Conservation (phyloP, 2,329 filamentous ascomycete genomes). For the Pseudopyrenochaeta lycopersici region DNA sequence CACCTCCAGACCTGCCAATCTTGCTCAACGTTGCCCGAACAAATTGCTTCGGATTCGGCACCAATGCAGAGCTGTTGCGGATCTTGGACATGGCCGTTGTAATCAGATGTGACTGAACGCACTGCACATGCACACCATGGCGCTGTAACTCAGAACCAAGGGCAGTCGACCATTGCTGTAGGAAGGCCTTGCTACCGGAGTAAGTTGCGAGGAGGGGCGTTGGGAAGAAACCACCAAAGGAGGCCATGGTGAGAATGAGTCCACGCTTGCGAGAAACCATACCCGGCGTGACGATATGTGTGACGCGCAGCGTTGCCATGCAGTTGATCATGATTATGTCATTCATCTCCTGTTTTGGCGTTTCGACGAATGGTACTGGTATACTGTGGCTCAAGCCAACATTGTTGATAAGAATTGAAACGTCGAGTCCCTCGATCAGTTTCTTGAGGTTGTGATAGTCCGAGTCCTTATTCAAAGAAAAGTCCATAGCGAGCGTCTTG, state of each 20-base stretch:
- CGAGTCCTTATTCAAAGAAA: constrained; percentile 76
- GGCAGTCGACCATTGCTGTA: constrained; percentile 93
- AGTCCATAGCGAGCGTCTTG: constrained; percentile 91
- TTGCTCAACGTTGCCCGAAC: constrained; percentile 81
- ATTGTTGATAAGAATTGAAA: constrained; percentile 94
- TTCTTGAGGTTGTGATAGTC: constrained; percentile 81
- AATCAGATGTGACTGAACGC: constrained; percentile 91
- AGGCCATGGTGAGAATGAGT: constrained; percentile 95
- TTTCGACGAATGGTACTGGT: constrained; percentile 86
- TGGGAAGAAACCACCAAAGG: constrained; percentile 90
- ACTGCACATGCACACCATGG: constrained; percentile 85
- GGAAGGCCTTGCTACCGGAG: constrained; percentile 96
- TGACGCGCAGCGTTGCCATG: constrained; percentile 86
- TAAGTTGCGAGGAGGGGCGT: constrained; percentile 95
- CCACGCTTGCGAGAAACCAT: constrained; percentile 87
- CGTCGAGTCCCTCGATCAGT: constrained; percentile 75
- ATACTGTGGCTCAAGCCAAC: constrained; percentile 95
- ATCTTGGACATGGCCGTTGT: constrained; percentile 98
- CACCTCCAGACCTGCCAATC: constrained; percentile 79
- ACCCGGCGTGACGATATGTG: constrained; percentile 82
- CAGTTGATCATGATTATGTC: constrained; percentile 97
- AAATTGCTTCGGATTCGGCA: constrained; percentile 84
- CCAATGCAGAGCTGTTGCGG: constrained; percentile 76
- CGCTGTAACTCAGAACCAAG: constrained; percentile 83
- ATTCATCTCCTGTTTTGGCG: constrained; percentile 79